Evolutionary conservation across 2,329 filamentous ascomycete genomes (phyloP), one percentile per base, ranked within the genome.

Genomic region (Fusarium albosuccineum): DNA sequence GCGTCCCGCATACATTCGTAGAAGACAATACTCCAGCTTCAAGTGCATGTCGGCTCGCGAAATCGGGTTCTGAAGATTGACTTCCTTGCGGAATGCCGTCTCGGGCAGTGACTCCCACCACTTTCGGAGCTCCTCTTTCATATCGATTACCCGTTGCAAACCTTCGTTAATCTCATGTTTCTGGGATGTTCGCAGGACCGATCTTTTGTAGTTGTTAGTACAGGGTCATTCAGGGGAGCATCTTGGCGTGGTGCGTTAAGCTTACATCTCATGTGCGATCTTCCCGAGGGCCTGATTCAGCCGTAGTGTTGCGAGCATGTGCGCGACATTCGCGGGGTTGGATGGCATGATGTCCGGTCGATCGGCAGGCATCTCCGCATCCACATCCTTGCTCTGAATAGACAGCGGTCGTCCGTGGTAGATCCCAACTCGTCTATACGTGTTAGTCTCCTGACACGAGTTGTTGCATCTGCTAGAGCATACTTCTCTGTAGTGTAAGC

Each of bases 351-450:
- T 74, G 10, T 80, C 80, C 1, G 81, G 78, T 33, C 81, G 75
- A 60, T 86, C 80, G 6, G 79, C 77, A 3, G 86, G 86, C 54
- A 85, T 74, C 22, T 85, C 83, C 3, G 82, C 84, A 66, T 88
- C 86, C 16, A 88, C 82, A 61, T 87, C 85, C 10, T 79, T 76
- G 37, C 81, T 80, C 4, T 82, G 78, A 40, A 87, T 82, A 3
- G 86, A 87, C n/a, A 82, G 77, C 7, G 86, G 85, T 7, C 86
- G 78, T 36, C 85, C 85, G 61, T 88, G 85, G 36, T 87, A 82
- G 49, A 86, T 86, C 40, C 85, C 83, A 33, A 88, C 83, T 44
- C 85, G 82, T 60, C 84, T 86, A 41, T 68, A 49, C 37, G 70
- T 22, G 57, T 70, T 46, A 71, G 63, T 40, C 41, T 58, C 52